Conservation (phyloP, 1,284 basidiomycete genomes). For the Apiotrichum veenhuisii region DNA sequence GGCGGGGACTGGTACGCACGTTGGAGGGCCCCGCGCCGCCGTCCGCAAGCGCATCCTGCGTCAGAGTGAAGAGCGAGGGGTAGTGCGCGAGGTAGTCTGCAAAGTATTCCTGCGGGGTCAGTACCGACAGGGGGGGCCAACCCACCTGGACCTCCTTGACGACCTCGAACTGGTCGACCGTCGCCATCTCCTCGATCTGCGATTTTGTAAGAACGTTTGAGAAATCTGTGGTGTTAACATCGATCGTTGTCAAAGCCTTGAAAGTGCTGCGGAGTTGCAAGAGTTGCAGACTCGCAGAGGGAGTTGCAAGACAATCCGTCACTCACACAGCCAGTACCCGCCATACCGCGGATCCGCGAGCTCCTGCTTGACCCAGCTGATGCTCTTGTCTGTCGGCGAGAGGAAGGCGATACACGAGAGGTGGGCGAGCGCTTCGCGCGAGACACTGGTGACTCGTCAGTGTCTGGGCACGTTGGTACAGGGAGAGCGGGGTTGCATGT, state of each 20-base stretch:
- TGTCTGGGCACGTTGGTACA: no score
- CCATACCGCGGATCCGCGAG: conserved; percentile 87
- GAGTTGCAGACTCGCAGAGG: no score
- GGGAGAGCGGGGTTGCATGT: no score
- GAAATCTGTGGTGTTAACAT: conserved; percentile 86
- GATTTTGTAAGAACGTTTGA: conserved; percentile 88
- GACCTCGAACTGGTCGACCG: conserved; percentile 92
- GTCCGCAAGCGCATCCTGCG: conserved; percentile 55
- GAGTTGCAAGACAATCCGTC: no score
- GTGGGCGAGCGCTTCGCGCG: conserved; percentile 84
- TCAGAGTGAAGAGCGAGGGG: conserved; percentile 83
- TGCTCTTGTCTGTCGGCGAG: conserved; percentile 71
- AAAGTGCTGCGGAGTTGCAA: no score
- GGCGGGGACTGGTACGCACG: no score
- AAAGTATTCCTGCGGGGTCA: conserved; percentile 77
- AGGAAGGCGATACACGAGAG: conserved; percentile 96
- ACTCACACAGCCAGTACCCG: conserved; percentile 96
- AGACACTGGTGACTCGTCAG: conserved; percentile 47
- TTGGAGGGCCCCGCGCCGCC: conserved; percentile 48
- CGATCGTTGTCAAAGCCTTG: no score
- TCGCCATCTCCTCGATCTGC: conserved; percentile 87
- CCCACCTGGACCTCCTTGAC: conserved; percentile 92
- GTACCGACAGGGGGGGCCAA: neutral
- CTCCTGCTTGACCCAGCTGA: conserved; percentile 78
- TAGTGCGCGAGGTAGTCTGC: conserved; percentile 88